Conservation (phyloP, 148 eudicot genomes). For the Beta vulgaris region DNA sequence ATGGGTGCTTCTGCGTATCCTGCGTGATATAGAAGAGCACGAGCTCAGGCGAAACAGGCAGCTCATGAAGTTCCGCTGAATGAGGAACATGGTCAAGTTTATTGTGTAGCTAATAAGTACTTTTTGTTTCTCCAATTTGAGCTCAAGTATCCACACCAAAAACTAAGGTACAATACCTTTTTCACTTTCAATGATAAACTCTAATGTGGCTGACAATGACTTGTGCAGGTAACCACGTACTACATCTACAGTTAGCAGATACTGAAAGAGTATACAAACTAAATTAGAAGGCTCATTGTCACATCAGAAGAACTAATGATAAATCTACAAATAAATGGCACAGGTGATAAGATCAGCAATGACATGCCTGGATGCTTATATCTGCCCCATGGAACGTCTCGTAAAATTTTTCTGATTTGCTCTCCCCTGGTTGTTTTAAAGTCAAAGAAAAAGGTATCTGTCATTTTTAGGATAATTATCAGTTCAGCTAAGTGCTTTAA, state of each 20-base stretch:
- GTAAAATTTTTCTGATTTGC: constrained; percentile 45
- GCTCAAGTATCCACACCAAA: too few relatives aligned
- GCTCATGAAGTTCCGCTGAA: constrained; percentile 58
- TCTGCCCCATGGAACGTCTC: constrained; percentile 80
- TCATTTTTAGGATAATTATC: neutral
- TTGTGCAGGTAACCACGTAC: constrained; percentile 70
- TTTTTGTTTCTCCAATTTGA: neutral
- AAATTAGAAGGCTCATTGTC: constrained; percentile 4
- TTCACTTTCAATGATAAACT: constrained; percentile 67
- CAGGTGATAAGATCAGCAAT: neutral
- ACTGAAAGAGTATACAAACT: constrained; percentile 37
- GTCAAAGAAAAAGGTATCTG: constrained; percentile 75
- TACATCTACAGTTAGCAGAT: constrained; percentile 61
- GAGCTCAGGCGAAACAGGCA: constrained; percentile 62
- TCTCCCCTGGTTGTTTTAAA: constrained; percentile 44
- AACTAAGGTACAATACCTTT: constrained; percentile 34
- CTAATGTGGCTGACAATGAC: constrained; percentile 61
- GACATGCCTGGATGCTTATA: constrained; percentile 66
- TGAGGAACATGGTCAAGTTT: constrained; percentile 5
- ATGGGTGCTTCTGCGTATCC: constrained; percentile 71
- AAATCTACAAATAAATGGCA: neutral
- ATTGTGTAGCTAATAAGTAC: neutral
- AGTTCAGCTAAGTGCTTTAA: neutral
- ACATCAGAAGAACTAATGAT: neutral
- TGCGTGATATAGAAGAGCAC: constrained; percentile 77